Base-by-base conservation (phyloP, 768 basidiomycete species). In the Gloeopeniophorella convolvens region DNA sequence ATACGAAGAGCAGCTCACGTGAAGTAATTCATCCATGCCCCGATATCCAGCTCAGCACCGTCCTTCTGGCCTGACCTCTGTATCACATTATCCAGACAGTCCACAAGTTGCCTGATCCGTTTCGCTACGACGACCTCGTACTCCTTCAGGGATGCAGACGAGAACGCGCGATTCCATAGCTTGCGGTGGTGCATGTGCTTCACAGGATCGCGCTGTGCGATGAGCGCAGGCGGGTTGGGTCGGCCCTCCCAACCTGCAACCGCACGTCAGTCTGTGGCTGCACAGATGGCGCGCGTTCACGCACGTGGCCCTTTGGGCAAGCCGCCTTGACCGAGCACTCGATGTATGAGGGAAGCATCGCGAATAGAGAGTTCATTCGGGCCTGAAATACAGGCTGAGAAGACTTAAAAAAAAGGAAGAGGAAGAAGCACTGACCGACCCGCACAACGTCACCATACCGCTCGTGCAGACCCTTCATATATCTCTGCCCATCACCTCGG, bases 191-290 rank as follows among this genome's bases (percentile, higher is more conserved):
- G 64, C 1, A 67, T 63, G 51, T 80, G 78, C 28, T 75, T 71
- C 1, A 64, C 60, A 47, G 68, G 68, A 53, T 73, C 64, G 33
- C 68, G 59, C 20, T 72, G 55, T 28, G 65, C 64, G 50, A 72
- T 68, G 46, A 73, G 52, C 15, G 68, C 62, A 55, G 59, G 65
- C 20, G 73, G 71, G 54, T 72, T 60, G 15, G 16, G 24, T 12
- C 76, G 70, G 1, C 72, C 72, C 41, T 78, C 76, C 76, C 76
- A 79, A 59, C 73, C 77, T 79, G 10, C 11, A 39, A n/a, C 32
- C 10, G 32, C 32, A n/a, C n/a, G n/a, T n/a, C 32, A 33, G 32
- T n/a, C 21, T 20, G n/a, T n/a, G n/a, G n/a, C n/a, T n/a, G n/a
- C n/a, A 33, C n/a, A 33, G 32, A n/a, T n/a, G 32, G 10, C 32